Conservation (phyloP, 495 filamentous ascomycete genomes). For the Hypoxylon fragiforme region DNA sequence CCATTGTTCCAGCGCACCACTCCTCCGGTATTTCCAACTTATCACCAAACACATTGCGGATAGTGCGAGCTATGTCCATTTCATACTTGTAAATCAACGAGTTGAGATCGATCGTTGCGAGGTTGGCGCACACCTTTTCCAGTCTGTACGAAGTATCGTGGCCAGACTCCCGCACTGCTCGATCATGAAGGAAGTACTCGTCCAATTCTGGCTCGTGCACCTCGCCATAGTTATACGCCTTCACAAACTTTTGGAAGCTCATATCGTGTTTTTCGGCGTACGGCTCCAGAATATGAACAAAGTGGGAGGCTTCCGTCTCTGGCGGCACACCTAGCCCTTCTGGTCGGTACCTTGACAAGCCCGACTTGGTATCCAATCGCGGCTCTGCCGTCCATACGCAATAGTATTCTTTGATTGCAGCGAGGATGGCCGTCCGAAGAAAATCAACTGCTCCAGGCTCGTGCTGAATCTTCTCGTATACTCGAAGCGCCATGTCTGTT, state of each 20-base stretch:
- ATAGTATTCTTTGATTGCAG: slow-evolving; percentile 96
- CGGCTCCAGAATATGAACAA: slow-evolving; percentile 81
- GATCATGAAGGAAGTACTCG: slow-evolving; percentile 92
- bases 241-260: slow-evolving; percentile 77
- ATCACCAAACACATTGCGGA: slow-evolving; percentile 80
- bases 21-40: slow-evolving; percentile 75
- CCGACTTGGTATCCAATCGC: slow-evolving; percentile 74
- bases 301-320: slow-evolving; percentile 89
- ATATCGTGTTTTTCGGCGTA: slow-evolving; percentile 85
- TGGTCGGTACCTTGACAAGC: slow-evolving; percentile 88
- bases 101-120: slow-evolving; percentile 94
- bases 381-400: slow-evolving; percentile 85
- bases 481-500: slow-evolving; percentile 92
- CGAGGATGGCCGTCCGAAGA: slow-evolving; percentile 73
- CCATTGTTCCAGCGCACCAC: slow-evolving; percentile 65
- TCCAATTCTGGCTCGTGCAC: slow-evolving; percentile 87
- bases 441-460: slow-evolving; percentile 78
- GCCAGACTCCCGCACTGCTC: slow-evolving; percentile 93
- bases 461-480: slow-evolving; percentile 84
- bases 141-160: slow-evolving; percentile 95
- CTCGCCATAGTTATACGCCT: slow-evolving; percentile 78
- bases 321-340: slow-evolving; percentile 90
- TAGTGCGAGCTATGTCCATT: slow-evolving; percentile 81
- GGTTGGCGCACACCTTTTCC: slow-evolving; percentile 80
- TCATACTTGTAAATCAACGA: slow-evolving; percentile 95